Conservation (phyloP, 495 filamentous ascomycete species). For the Mytilinidion resinicola region DNA sequence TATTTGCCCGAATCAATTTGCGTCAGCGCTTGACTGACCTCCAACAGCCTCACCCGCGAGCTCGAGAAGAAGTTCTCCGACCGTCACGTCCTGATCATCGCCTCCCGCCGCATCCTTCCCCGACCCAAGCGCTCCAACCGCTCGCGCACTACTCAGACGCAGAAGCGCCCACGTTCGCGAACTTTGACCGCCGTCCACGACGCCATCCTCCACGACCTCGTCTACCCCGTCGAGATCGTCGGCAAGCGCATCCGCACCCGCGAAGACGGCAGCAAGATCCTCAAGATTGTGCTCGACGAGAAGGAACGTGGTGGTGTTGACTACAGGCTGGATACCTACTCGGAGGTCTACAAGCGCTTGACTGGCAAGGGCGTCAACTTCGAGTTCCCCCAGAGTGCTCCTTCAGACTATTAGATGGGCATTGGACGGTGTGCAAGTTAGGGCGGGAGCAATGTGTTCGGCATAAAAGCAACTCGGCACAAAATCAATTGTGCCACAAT, state of each 20-base stretch:
- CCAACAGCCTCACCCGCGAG: slow-evolving; percentile 86
- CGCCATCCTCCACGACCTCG: slow-evolving; percentile 88
- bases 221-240: slow-evolving; percentile 99
- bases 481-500: no score
- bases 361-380: slow-evolving; percentile 91
- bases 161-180: slow-evolving; percentile 96
- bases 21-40: neutral
- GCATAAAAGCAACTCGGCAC: slow-evolving; percentile 16
- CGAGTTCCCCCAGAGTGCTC: slow-evolving; percentile 86
- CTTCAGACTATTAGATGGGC: slow-evolving; percentile 66
- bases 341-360: slow-evolving; percentile 92
- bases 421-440: slow-evolving; percentile 17
- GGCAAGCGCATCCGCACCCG: slow-evolving; percentile 95
- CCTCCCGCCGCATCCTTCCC: slow-evolving; percentile 96
- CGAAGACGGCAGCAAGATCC: slow-evolving; percentile 93
- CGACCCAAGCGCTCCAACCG: slow-evolving; percentile 93
- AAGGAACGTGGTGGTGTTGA: slow-evolving; percentile 99
- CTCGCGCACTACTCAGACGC: slow-evolving; percentile 85
- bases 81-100: slow-evolving; percentile 98
- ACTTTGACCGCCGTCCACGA: slow-evolving; percentile 98
- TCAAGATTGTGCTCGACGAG: slow-evolving; percentile 98
- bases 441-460: slow-evolving; percentile 19
- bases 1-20: slow-evolving; percentile 11
- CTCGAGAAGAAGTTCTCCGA: slow-evolving; percentile 99
- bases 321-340: slow-evolving; percentile 98